A percentile compares a stretch with the other conserved stretches of the same genome.
These are phyloP conservation scores for Epichloe aotearoae DNA, from an alignment of 2,329 filamentous ascomycete genomes.

Conservation along the genomic window DNA sequence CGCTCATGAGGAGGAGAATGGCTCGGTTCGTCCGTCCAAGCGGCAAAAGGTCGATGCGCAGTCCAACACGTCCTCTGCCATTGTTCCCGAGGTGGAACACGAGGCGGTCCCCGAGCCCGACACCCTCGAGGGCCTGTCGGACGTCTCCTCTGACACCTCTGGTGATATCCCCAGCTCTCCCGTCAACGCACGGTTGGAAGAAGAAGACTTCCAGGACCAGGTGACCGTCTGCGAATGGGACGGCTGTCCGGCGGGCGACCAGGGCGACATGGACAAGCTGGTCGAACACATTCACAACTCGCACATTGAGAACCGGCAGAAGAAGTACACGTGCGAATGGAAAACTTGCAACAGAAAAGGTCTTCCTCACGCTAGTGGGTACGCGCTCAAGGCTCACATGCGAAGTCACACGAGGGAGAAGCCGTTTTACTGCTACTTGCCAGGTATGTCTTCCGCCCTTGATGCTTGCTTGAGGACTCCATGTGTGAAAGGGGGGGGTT, in stretches of 20 bases:
- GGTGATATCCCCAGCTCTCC: slow-evolving; percentile 69
- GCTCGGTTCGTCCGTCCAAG: slow-evolving; percentile 30
- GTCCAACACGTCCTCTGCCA: slow-evolving; percentile 32
- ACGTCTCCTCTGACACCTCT: slow-evolving; percentile 82
- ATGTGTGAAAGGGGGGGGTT: not conserved
- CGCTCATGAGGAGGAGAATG: slow-evolving; percentile 26
- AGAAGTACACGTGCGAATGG: slow-evolving; percentile 99
- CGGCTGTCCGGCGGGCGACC: slow-evolving; percentile 55
- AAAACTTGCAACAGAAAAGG: slow-evolving; percentile 78
- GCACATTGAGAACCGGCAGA: slow-evolving; percentile 85
- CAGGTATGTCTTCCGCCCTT: slow-evolving; percentile 44
- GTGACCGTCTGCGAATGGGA: slow-evolving; percentile 70
- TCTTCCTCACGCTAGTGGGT: slow-evolving; percentile 84
- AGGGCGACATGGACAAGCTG: slow-evolving; percentile 68
- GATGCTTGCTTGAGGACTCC: not conserved
- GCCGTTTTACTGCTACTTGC: slow-evolving; percentile 91
- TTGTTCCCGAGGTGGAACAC: slow-evolving; percentile 27
- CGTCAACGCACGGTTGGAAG: slow-evolving; percentile 52
- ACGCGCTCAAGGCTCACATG: slow-evolving; percentile 95
- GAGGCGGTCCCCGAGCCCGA: slow-evolving; percentile 36
- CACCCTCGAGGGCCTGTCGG: slow-evolving; percentile 45
- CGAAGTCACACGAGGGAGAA: slow-evolving; percentile 95
- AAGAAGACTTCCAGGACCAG: slow-evolving; percentile 65
- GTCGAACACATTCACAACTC: slow-evolving; percentile 82
- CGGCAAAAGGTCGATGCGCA: slow-evolving; percentile 32